A percentile compares a stretch with the other conserved stretches of the same genome.
Evolutionary conservation across 192 early-diverging fungal genomes (phyloP).

Genomic region (Linnemannia schmuckeri): DNA sequence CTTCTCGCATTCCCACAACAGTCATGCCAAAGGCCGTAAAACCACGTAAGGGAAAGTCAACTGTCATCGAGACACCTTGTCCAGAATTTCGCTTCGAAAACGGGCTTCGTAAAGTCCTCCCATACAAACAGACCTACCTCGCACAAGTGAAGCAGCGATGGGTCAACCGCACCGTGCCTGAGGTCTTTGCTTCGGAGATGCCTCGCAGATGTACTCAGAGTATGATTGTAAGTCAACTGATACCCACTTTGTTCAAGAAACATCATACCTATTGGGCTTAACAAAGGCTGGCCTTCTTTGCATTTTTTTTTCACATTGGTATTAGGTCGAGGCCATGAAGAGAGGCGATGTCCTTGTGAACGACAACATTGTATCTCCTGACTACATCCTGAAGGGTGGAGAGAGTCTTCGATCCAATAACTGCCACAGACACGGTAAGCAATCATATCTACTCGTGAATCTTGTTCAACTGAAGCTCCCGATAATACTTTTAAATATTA

Average conservation of each 20-base stretch:
- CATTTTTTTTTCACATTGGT: neutral
- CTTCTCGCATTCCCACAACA: neutral
- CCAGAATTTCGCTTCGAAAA: conserved; percentile 40
- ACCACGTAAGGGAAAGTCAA: conserved; percentile 15
- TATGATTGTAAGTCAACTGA: conserved; percentile 39
- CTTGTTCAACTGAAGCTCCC: neutral
- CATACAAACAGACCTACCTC: conserved; percentile 37
- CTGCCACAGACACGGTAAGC: conserved; percentile 48
- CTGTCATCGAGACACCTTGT: neutral
- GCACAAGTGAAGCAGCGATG: conserved; percentile 52
- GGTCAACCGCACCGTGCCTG: conserved; percentile 41
- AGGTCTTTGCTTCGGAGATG: conserved; percentile 54
- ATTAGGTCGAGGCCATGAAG: conserved; percentile 40
- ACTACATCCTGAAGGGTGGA: conserved; percentile 41
- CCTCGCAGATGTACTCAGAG: conserved; percentile 38
- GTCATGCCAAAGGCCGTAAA: conserved; percentile 37
- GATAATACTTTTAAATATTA: neutral
- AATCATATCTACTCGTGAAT: neutral
- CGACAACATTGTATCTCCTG: conserved; percentile 22
- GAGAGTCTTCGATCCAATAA: conserved; percentile 45
- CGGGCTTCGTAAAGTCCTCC: conserved; percentile 43
- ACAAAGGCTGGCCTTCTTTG: neutral
- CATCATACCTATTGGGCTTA: neutral
- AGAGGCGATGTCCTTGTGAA: conserved; percentile 51
- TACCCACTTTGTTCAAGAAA: neutral